phyloP scores from a whole-genome alignment of 352 stramenopile species.

The Phytophthora boehmeriae region DNA sequence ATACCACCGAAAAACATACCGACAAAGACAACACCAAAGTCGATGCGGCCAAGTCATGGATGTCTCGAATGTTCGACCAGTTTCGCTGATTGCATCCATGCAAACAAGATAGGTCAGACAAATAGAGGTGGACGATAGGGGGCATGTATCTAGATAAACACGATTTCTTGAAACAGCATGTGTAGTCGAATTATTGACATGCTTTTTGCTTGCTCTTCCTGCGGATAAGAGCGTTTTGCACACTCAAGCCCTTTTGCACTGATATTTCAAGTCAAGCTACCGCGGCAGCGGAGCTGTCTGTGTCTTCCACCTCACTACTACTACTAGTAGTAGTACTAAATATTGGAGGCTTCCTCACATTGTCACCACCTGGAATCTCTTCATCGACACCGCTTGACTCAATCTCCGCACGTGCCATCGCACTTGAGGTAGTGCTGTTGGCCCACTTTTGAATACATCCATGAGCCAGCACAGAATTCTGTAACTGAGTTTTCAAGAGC shows the following conservation, averaged over 20 bases:
- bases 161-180: background rate
- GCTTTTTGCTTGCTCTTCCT: too few relatives aligned
- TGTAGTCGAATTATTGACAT: background rate
- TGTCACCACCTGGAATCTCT: background rate
- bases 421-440: constrained; percentile 30
- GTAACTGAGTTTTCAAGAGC: constrained; percentile 54
- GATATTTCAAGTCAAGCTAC: constrained; percentile 21
- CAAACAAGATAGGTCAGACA: background rate
- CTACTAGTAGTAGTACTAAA: too few relatives aligned
- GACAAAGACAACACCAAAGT: background rate
- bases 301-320: constrained; percentile 1
- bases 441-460: constrained; percentile 67
- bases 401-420: constrained; percentile 13
- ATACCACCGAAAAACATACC: background rate
- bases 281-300: constrained; percentile 14
- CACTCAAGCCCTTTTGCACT: too few relatives aligned
- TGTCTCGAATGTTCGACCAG: background rate
- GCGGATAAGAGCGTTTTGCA: too few relatives aligned
- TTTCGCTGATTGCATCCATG: background rate
- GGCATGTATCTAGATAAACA: background rate
- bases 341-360: constrained; percentile 10
- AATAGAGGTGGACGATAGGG: constrained; percentile 7
- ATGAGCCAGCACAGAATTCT: constrained; percentile 56
- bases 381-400: constrained; percentile 6
- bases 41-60: background rate